Percentiles rank a stretch among this genome's conserved stretches.
Conservation (phyloP, 2,329 filamentous ascomycete species). For the Phoma sp. region DNA sequence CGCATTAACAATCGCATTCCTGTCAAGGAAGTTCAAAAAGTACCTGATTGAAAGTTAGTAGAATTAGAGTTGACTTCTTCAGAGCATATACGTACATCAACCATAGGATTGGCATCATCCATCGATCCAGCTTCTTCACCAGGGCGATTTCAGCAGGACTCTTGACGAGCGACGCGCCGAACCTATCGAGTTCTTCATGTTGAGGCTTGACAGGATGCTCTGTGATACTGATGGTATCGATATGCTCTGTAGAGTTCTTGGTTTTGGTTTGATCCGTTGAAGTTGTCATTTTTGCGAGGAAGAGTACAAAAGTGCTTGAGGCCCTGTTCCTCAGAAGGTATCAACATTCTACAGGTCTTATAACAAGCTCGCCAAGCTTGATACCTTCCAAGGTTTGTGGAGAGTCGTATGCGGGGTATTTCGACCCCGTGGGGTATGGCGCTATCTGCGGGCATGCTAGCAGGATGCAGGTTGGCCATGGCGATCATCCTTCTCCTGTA, state of each 20-base stretch:
- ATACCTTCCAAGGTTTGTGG: conserved; percentile 4
- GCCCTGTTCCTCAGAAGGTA: not conserved
- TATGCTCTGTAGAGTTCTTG: conserved; percentile 18
- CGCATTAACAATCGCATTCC: conserved; percentile 70
- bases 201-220: conserved; percentile 16
- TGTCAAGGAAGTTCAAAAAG: conserved; percentile 56
- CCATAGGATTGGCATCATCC: conserved; percentile 28
- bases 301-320: not conserved
- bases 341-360: not conserved
- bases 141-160: conserved; percentile 32
- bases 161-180: conserved; percentile 28
- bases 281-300: conserved; percentile 8
- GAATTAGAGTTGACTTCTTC: no score
- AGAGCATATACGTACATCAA: conserved; percentile 18
- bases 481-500: conserved; percentile 8
- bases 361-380: conserved; percentile 15
- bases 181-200: conserved; percentile 32
- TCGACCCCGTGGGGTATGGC: conserved; percentile 8
- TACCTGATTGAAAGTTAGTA: no score
- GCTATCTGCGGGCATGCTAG: conserved; percentile 6
- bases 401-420: conserved; percentile 12
- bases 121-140: conserved; percentile 33
- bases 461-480: conserved; percentile 9
- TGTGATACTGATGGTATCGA: conserved; percentile 21
- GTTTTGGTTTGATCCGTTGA: conserved; percentile 2